phyloP scores from a whole-genome alignment of 2,329 filamentous ascomycete species.

The Metarhizium guizhouense region DNA sequence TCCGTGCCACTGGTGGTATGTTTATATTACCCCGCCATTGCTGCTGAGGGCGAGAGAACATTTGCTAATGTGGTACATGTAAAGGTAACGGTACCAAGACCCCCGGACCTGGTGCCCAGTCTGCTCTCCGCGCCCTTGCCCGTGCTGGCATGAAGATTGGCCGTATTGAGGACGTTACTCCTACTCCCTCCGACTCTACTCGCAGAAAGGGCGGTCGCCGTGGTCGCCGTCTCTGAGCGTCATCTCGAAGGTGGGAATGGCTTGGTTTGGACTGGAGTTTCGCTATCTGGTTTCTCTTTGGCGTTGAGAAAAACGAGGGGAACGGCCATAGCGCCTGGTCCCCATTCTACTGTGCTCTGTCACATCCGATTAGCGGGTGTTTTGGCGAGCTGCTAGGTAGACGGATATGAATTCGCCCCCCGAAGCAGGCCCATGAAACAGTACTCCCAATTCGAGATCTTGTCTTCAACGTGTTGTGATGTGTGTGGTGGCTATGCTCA shows the following conservation, averaged over 20 bases:
- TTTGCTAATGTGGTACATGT: neutral
- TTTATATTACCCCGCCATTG: slow-evolving; percentile 12
- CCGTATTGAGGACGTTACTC: slow-evolving; percentile 98
- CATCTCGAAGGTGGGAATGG: slow-evolving; percentile 11
- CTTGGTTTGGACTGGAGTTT: slow-evolving; percentile 28
- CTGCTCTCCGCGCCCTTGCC: slow-evolving; percentile 94
- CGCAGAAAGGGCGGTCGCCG: slow-evolving; percentile 99
- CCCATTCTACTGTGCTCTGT: slow-evolving; percentile 46
- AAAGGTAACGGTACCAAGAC: slow-evolving; percentile 98
- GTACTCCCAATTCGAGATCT: slow-evolving; percentile 21
- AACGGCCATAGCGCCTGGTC: slow-evolving; percentile 61
- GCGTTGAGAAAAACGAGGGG: slow-evolving; percentile 64
- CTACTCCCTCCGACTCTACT: slow-evolving; percentile 97
- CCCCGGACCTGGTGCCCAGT: slow-evolving; percentile 97
- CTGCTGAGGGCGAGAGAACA: neutral
- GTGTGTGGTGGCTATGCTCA: neutral
- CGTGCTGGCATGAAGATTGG: slow-evolving; percentile 99
- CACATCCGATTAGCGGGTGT: slow-evolving; percentile 14
- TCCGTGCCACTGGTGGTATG: slow-evolving; percentile 94
- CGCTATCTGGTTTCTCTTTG: slow-evolving; percentile 46
- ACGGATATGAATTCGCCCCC: slow-evolving; percentile 35
- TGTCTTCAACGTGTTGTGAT: neutral
- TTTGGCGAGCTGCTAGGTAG: slow-evolving; percentile 24
- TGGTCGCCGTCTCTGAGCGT: slow-evolving; percentile 95
- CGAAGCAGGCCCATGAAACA: slow-evolving; percentile 33